Evolutionary conservation across 768 basidiomycete species (phyloP).

Genomic region (Tricholoma terreum): DNA sequence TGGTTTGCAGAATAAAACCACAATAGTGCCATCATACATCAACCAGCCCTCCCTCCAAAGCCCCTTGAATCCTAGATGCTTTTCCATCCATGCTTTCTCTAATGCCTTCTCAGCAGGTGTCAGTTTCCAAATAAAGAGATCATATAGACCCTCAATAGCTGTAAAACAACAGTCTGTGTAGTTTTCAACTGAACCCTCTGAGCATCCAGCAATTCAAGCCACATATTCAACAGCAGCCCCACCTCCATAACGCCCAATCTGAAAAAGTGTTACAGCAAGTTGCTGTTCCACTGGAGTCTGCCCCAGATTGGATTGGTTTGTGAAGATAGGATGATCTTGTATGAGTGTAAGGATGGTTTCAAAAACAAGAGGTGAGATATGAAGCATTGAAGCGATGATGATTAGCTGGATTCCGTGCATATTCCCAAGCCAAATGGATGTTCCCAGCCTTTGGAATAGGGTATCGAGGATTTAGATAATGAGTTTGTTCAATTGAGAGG

Average conservation of each 20-base stretch:
- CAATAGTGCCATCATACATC: conserved; percentile 31
- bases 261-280: conserved; percentile 23
- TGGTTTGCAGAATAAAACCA: conserved; percentile 28
- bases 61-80: conserved; percentile 4
- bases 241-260: conserved; percentile 22
- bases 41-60: conserved; percentile 28
- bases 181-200: conserved; percentile 14
- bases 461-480: neutral
- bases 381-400: conserved; percentile 14
- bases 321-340: conserved; percentile 11
- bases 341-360: neutral
- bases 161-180: conserved; percentile 7
- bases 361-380: conserved; percentile 9
- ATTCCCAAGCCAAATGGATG: neutral
- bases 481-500: neutral
- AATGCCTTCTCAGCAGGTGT: conserved; percentile 4
- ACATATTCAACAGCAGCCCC: conserved; percentile 18
- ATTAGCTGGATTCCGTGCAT: conserved; percentile 11
- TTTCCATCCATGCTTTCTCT: conserved; percentile 11
- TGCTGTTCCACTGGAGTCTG: conserved; percentile 22
- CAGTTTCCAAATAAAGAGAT: conserved; percentile 3
- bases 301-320: conserved; percentile 15
- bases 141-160: conserved; percentile 6
- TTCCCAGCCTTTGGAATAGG: neutral
- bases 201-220: conserved; percentile 16